Evolutionary conservation across 2,329 filamentous ascomycete genomes (phyloP).

Genomic region (Blumeriella jaapii): DNA sequence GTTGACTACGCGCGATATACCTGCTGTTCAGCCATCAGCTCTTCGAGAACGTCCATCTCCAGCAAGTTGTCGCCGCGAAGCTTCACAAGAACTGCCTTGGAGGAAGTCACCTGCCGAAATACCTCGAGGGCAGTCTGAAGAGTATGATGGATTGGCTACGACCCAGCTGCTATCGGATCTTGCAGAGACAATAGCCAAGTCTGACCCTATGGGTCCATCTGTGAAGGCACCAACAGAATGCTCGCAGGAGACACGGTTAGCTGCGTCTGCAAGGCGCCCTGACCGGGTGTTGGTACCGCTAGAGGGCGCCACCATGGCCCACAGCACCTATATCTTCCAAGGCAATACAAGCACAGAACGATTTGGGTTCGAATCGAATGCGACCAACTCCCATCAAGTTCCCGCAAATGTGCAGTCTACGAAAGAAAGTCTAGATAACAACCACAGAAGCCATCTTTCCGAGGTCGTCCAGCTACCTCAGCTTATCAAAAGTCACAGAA

Average conservation of each 20-base stretch:
- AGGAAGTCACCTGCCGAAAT: conserved; percentile 8
- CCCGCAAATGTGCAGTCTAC: too few species aligned
- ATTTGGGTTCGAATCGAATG: too few species aligned
- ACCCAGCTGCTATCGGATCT: conserved; percentile 15
- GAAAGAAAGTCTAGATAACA: not conserved
- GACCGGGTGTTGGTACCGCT: too few species aligned
- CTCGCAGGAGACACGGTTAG: too few species aligned
- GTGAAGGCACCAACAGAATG: not conserved
- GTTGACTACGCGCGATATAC: not conserved
- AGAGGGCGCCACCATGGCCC: too few species aligned
- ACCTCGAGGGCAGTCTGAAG: conserved; percentile 5
- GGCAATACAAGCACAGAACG: too few species aligned
- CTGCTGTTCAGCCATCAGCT: not conserved
- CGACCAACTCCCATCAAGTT: too few species aligned
- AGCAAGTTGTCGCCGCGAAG: not conserved
- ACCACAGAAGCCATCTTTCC: not conserved
- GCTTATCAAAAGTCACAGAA: not conserved
- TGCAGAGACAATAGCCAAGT: conserved; percentile 7
- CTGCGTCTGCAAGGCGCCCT: too few species aligned
- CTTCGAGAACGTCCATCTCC: not conserved
- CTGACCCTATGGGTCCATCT: conserved; percentile 5
- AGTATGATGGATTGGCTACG: conserved; percentile 10
- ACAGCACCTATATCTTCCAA: too few species aligned
- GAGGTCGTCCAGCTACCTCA: not conserved
- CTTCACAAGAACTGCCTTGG: conserved; percentile 5